Evolutionary conservation across 306 rosid species (phyloP).

Genomic region (Medicago lupulina): DNA sequence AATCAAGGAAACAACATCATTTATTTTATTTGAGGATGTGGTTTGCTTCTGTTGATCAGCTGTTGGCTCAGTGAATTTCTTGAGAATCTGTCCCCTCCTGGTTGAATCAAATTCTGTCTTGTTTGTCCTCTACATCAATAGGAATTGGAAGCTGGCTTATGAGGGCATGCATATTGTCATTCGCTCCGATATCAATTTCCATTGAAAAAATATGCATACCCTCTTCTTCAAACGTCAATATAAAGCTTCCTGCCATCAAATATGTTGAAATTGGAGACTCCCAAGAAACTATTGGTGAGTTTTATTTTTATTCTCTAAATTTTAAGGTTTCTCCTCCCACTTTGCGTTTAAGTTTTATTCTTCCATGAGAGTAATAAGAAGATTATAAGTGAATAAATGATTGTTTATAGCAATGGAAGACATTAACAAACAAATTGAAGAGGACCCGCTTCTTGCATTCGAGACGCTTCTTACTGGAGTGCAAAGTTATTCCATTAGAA

Average conservation of each 20-base stretch:
- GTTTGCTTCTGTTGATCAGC: slow-evolving; percentile 25
- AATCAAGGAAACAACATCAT: slow-evolving; percentile 39
- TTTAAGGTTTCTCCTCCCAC: no score
- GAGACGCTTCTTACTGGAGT: no score
- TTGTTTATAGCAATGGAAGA: no score
- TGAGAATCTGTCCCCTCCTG: slow-evolving; percentile 25
- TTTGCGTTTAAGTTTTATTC: no score
- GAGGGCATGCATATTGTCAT: slow-evolving; percentile 1
- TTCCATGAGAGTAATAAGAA: no score
- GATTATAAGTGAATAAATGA: no score
- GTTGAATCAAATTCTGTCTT: slow-evolving; percentile 18
- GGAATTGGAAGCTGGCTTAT: neutral
- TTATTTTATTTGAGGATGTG: neutral
- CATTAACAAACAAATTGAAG: no score
- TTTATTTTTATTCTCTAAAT: neutral
- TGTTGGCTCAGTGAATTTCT: slow-evolving; percentile 28
- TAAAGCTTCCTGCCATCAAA: slow-evolving; percentile 13
- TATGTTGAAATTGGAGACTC: neutral
- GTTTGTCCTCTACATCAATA: slow-evolving; percentile 31
- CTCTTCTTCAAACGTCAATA: no score
- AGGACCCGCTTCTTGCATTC: no score
- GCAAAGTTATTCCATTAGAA: no score
- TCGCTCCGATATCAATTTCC: slow-evolving; percentile 13
- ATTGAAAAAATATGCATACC: neutral
- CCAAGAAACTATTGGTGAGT: neutral